Evolutionary conservation across 768 basidiomycete genomes (phyloP), one percentile per base, ranked within the genome.

Genomic region (Russula sp.): DNA sequence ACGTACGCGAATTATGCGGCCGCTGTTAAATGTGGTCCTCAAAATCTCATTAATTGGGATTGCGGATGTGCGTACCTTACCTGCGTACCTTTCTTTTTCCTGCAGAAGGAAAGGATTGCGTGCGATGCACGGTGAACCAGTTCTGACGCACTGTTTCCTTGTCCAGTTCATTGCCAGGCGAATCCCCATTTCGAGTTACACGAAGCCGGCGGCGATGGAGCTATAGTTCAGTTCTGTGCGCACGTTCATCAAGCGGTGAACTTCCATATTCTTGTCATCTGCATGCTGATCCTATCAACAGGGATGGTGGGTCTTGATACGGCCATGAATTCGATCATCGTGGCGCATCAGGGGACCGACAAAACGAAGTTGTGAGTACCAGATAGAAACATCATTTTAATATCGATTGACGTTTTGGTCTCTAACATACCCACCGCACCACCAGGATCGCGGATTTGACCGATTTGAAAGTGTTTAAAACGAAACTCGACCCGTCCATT

Each of bases 301-400:
- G 59, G 59, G 63, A 36, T 22, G n/a, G 84, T 85, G 22, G 85
- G 85, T 2, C 84, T 80, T 64, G 84, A 81, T 77, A 79, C 78
- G 0, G 64, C 74, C 9, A 74, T 79, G 55, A 75, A 81, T 61
- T 75, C 82, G 5, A 77, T 84, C 26, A 78, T 86, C 22, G 83
- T 86, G 10, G 81, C 79, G 1, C 84, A 86, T 67, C 76, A 86
- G 70, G 84, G 85, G 26, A 86, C 84, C 3, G 81, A 86, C 63
- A n/a, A 18, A 14, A 7, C 6, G 11, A 18, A 51, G 36, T 4
- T 51, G 59, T 59, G 28, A 36, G 59, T 59, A 13, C 34, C 11
- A 59, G 20, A 53, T 34, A 5, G 30, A 34, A n/a, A 6, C 10
- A 16, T 28, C 13, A 28, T 28, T 26, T n/a, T 50, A 4, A 14